Percentiles rank a stretch among this genome's conserved stretches.
Conservation (phyloP, 225 moss, liverwort and hornwort genomes). For the Pleurozium schreberi region DNA sequence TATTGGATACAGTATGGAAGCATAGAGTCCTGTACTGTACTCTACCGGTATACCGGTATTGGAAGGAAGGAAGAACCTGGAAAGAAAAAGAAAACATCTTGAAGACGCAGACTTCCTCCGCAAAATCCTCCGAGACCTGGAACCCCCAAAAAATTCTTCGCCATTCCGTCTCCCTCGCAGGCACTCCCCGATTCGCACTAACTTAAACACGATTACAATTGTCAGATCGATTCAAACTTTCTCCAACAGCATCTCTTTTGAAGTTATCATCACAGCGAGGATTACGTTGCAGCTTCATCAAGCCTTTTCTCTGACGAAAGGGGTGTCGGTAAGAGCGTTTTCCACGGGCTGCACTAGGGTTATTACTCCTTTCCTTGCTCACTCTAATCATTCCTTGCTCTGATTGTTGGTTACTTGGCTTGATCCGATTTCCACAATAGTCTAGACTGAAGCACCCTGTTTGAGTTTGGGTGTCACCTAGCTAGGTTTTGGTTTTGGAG, state of each 20-base stretch:
- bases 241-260: too few relatives aligned
- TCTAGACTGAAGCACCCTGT: background rate
- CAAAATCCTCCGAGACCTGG: background rate
- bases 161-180: background rate
- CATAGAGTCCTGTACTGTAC: background rate
- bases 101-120: background rate
- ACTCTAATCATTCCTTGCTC: background rate
- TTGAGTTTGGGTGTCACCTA: background rate
- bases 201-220: background rate
- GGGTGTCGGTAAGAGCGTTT: background rate
- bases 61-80: background rate
- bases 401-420: background rate
- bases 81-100: background rate
- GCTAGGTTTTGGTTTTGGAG: background rate
- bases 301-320: background rate
- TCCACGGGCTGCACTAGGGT: background rate
- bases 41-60: too few relatives aligned
- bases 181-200: background rate
- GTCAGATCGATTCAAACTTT: background rate
- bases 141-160: background rate
- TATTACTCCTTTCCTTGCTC: background rate
- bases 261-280: background rate
- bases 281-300: background rate
- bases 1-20: background rate
- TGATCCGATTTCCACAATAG: background rate